Conservation (phyloP, 106 monocot species). For the Dioscorea zingiberensis region DNA sequence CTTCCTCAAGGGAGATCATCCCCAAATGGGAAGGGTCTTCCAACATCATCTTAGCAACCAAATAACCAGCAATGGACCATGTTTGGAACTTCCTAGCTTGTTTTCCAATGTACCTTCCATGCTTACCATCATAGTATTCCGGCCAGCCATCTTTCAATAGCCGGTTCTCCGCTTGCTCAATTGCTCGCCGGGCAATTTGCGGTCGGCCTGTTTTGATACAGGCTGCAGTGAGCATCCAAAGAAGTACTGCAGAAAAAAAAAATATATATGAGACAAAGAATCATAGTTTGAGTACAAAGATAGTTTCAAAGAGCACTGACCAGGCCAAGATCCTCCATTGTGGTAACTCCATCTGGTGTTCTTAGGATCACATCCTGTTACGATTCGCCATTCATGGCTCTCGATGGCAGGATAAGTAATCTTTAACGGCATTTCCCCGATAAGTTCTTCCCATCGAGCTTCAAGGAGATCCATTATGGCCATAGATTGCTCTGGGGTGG, state of each 20-base stretch:
- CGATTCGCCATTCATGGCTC: slow-evolving; percentile 68
- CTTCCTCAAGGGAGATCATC: slow-evolving; percentile 78
- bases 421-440: slow-evolving; percentile 81
- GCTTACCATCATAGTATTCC: slow-evolving; percentile 88
- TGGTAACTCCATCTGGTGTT: slow-evolving; percentile 91
- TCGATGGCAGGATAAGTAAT: slow-evolving; percentile 68
- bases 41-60: slow-evolving; percentile 85
- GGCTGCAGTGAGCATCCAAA: slow-evolving; percentile 79
- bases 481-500: slow-evolving; percentile 64
- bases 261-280: neutral
- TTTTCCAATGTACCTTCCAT: slow-evolving; percentile 66
- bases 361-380: slow-evolving; percentile 80
- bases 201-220: slow-evolving; percentile 80
- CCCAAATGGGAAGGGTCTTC: slow-evolving; percentile 86
- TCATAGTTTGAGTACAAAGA: neutral
- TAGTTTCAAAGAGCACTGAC: slow-evolving; percentile 24
- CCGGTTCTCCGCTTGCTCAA: slow-evolving; percentile 59
- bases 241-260: slow-evolving; percentile 40
- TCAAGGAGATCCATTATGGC: slow-evolving; percentile 94
- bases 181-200: slow-evolving; percentile 62
- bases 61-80: slow-evolving; percentile 84
- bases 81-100: slow-evolving; percentile 85
- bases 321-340: slow-evolving; percentile 87
- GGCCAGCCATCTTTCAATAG: slow-evolving; percentile 70
- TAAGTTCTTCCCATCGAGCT: slow-evolving; percentile 72